A percentile compares a stretch with the other conserved stretches of the same genome.
phyloP scores from a whole-genome alignment of 148 eudicot genomes.

The Heliosperma pusillum region DNA sequence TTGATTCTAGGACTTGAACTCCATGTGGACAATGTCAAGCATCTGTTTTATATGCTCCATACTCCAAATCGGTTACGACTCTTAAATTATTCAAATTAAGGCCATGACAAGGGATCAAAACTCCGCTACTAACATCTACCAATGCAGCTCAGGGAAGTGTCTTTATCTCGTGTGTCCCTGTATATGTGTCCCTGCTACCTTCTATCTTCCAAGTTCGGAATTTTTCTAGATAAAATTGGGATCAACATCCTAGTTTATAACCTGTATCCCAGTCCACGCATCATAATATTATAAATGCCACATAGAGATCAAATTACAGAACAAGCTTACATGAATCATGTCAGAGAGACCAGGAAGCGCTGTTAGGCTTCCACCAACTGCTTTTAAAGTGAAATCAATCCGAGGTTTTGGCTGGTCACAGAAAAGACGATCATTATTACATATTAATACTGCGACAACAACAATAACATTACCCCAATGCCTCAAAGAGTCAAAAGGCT shows the following conservation, averaged over 20 bases:
- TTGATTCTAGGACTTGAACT: not conserved
- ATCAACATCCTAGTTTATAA: not conserved
- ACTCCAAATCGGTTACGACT: not conserved
- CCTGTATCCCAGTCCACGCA: conserved; percentile 6
- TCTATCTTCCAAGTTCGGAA: not conserved
- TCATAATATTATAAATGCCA: not conserved
- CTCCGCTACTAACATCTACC: too few species aligned
- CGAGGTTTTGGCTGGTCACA: conserved; percentile 84
- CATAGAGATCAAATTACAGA: not conserved
- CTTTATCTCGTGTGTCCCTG: not conserved
- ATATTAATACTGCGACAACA: not conserved
- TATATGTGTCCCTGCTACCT: not conserved
- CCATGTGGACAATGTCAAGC: not conserved
- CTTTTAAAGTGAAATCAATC: conserved; percentile 85
- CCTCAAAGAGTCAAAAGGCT: not conserved
- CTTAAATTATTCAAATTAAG: not conserved
- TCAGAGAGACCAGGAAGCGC: conserved; percentile 93
- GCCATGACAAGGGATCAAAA: not conserved
- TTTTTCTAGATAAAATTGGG: not conserved
- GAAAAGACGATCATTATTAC: conserved; percentile 4
- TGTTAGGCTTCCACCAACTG: conserved; percentile 94
- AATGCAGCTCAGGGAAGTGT: not conserved
- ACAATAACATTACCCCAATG: not conserved
- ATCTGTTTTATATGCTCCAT: not conserved
- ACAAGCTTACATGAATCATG: conserved; percentile 80